phyloP scores from a whole-genome alignment of 768 basidiomycete species.

The Suillus brevipes region DNA sequence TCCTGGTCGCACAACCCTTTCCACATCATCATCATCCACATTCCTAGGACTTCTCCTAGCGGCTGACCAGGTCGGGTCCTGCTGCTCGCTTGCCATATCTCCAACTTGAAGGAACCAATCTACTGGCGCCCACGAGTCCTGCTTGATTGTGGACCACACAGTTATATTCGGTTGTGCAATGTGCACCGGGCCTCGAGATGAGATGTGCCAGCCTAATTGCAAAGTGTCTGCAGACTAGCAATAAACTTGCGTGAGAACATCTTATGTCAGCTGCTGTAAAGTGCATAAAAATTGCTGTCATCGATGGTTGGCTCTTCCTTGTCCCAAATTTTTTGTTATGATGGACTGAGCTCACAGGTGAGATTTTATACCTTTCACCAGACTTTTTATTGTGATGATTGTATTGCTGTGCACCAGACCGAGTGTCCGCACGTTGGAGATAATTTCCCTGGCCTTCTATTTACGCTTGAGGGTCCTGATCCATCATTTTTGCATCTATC shows the following conservation, averaged over 20 bases:
- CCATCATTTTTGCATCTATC: slow-evolving; percentile 1
- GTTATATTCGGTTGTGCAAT: not conserved
- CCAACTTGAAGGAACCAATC: not conserved
- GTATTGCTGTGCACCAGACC: slow-evolving; percentile 39
- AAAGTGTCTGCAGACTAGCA: not conserved
- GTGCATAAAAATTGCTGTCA: too few species aligned
- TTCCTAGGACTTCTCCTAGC: not conserved
- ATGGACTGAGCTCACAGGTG: not conserved
- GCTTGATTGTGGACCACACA: not conserved
- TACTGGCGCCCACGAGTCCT: not conserved
- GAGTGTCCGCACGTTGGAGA: slow-evolving; percentile 37
- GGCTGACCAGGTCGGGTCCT: not conserved
- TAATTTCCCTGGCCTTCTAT: slow-evolving; percentile 29
- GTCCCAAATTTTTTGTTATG: not conserved
- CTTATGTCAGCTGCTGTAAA: too few species aligned
- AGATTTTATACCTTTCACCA: not conserved
- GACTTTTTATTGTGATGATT: slow-evolving; percentile 29
- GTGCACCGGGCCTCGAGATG: not conserved
- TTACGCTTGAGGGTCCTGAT: slow-evolving; percentile 39
- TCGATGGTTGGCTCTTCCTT: not conserved
- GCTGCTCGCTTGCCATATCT: not conserved
- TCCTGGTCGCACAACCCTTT: not conserved
- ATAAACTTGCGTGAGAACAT: slow-evolving; percentile 10
- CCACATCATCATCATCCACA: not conserved
- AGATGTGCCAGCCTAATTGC: not conserved